A percentile compares a stretch with the other conserved stretches of the same genome.
phyloP scores from a whole-genome alignment of 352 stramenopile species.

The Phytophthora multivora region DNA sequence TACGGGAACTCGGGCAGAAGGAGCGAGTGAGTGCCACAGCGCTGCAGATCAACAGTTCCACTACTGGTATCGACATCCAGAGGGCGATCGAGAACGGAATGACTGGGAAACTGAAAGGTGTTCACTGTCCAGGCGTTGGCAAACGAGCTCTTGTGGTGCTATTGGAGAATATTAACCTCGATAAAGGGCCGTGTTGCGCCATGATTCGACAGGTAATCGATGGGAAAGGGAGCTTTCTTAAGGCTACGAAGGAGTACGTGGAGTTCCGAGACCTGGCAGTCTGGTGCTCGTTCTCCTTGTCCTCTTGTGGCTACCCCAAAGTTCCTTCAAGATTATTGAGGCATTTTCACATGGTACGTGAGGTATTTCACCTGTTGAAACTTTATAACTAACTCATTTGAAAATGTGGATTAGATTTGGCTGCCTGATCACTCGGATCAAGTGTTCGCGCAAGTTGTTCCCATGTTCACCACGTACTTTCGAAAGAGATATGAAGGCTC shows the following conservation, averaged over 20 bases:
- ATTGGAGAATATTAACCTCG: conserved; percentile 68
- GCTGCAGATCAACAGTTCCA: conserved; percentile 40
- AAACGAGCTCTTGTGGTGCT: conserved; percentile 49
- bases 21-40: conserved; percentile 39
- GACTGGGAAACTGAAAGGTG: conserved; percentile 56
- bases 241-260: conserved; percentile 56
- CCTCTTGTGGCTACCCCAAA: conserved; percentile 42
- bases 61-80: conserved; percentile 40
- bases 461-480: conserved; percentile 52
- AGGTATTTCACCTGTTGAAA: too few species aligned
- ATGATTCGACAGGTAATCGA: conserved; percentile 74
- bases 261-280: conserved; percentile 59
- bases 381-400: background rate
- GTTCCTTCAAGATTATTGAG: conserved; percentile 54
- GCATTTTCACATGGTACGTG: conserved; percentile 66
- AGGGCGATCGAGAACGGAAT: conserved; percentile 44
- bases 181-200: conserved; percentile 43
- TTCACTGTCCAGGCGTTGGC: conserved; percentile 57
- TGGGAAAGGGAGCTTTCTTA: conserved; percentile 54
- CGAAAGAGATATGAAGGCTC: conserved; percentile 24
- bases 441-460: conserved; percentile 43
- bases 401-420: conserved; percentile 36
- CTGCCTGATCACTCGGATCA: conserved; percentile 46
- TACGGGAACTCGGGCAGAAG: conserved; percentile 37
- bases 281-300: conserved; percentile 55